Conservation (phyloP, 352 stramenopile species). For the Pythium brachiatum region DNA sequence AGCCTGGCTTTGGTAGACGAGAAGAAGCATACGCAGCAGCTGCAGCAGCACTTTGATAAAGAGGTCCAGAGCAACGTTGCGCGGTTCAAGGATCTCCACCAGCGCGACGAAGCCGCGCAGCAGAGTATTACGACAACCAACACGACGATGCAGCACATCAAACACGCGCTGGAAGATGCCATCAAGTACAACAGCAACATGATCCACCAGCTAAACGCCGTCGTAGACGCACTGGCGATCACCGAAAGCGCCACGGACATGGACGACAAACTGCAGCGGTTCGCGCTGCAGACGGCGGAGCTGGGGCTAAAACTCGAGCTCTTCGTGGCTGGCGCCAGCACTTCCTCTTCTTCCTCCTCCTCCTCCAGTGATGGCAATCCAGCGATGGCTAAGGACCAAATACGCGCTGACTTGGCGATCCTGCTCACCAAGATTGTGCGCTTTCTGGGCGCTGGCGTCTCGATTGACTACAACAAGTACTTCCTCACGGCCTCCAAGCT, state of each 20-base stretch:
- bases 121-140: slow-evolving; percentile 32
- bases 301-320: slow-evolving; percentile 56
- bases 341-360: not conserved
- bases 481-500: slow-evolving; percentile 32
- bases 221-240: slow-evolving; percentile 60
- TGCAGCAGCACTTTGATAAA: slow-evolving; percentile 32
- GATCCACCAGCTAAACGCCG: slow-evolving; percentile 64
- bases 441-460: slow-evolving; percentile 51
- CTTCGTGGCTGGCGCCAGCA: slow-evolving; percentile 19
- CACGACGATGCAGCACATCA: slow-evolving; percentile 25
- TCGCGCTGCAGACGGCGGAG: slow-evolving; percentile 46
- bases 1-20: slow-evolving; percentile 34
- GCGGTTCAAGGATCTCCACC: slow-evolving; percentile 29
- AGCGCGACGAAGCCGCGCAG: slow-evolving; percentile 31
- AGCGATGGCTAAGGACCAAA: slow-evolving; percentile 20
- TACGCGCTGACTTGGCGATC: slow-evolving; percentile 41
- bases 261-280: slow-evolving; percentile 55
- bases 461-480: slow-evolving; percentile 69
- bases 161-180: slow-evolving; percentile 35
- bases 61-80: slow-evolving; percentile 26
- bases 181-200: slow-evolving; percentile 56
- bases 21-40: slow-evolving; percentile 19
- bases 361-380: slow-evolving; percentile 6
- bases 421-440: slow-evolving; percentile 53
- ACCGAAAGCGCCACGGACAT: slow-evolving; percentile 52